Evolutionary conservation across 148 eudicot species (phyloP), one percentile per base, ranked within the genome.

Genomic region (Cornus florida): DNA sequence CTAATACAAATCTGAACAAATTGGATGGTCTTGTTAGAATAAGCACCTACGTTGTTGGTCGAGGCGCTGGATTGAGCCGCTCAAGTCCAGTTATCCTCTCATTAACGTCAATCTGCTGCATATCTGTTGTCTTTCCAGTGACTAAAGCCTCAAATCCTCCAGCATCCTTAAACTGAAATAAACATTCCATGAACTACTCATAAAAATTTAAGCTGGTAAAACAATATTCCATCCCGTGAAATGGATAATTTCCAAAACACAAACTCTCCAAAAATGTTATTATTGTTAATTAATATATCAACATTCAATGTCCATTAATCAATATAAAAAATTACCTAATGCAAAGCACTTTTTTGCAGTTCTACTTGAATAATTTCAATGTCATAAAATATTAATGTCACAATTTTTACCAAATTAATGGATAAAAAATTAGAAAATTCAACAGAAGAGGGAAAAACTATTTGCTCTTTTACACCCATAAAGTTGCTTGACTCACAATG

Each of bases 31-130:
- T 77, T 71, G 71, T 70, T 75, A 62, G 75, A 77, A 66, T 62
- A 81, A 93, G 84, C 86, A 87, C 97, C 82, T 91, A 95, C 98
- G 97, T 95, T 81, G 98, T 91, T 71, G 98, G 98, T 35, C 98
- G 93, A 84, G 98, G 92, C 19, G 97, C 84, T 66, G 98, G 98
- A 85, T 93, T 95, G 71, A 95, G 92, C 70, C 96, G 86, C 88
- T 95, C 98, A 78, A 95, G 98, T 81, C 83, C 79, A 73, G 86
- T 89, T 83, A 95, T 88, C 84, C 96, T 91, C 86, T 95, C 98
- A 82, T 86, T 90, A 76, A 95, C 97, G 84, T 93, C 96, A 79
- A 95, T 89, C 50, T 88, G 88, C 71, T 95, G 98, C 87, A 89
- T 65, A 69, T 89, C 97, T 19, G 97, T 89, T 48, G 87, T 87